Percentiles rank a stretch among this genome's conserved stretches.
Conservation (phyloP, 768 basidiomycete species). For the Nidula microcarpa region DNA sequence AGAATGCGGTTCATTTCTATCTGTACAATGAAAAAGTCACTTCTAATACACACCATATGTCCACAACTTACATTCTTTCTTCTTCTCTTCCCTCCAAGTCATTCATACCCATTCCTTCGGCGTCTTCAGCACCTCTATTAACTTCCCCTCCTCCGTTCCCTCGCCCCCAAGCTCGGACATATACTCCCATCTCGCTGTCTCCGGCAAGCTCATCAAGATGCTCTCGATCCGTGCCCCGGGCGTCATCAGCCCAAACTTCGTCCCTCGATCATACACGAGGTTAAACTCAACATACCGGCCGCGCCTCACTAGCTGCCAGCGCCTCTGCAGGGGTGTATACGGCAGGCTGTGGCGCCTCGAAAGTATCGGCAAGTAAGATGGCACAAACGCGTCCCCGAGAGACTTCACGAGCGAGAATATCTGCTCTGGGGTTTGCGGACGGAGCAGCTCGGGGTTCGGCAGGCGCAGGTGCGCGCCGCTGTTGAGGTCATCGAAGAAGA, state of each 20-base stretch:
- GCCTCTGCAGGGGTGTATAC: conserved; percentile 62
- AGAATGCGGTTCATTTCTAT: too few species aligned
- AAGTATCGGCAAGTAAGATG: conserved; percentile 89
- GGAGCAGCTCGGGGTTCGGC: conserved; percentile 22
- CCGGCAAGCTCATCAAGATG: conserved; percentile 86
- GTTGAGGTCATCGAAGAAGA: conserved; percentile 95
- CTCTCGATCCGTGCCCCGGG: conserved; percentile 88
- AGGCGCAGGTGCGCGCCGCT: conserved; percentile 65
- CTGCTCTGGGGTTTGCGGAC: conserved; percentile 59
- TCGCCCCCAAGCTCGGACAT: conserved; percentile 69
- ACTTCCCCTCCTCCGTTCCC: conserved; percentile 62
- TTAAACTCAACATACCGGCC: conserved; percentile 97
- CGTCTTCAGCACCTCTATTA: conserved; percentile 57
- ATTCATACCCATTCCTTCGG: conserved; percentile 60
- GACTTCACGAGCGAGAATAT: conserved; percentile 75
- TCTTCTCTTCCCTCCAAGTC: too few species aligned
- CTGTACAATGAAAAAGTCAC: too few species aligned
- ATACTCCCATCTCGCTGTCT: conserved; percentile 89
- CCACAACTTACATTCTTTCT: too few species aligned
- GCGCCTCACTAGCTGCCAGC: conserved; percentile 91
- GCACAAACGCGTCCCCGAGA: conserved; percentile 79
- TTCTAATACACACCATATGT: too few species aligned
- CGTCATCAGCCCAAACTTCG: conserved; percentile 81
- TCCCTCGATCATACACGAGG: conserved; percentile 81
- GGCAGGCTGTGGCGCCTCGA: conserved; percentile 49